Percentiles rank a stretch among this genome's conserved stretches.
These are phyloP conservation scores for Athelia sp. DNA, from an alignment of 1,284 basidiomycete genomes.

Conservation along the genomic window DNA sequence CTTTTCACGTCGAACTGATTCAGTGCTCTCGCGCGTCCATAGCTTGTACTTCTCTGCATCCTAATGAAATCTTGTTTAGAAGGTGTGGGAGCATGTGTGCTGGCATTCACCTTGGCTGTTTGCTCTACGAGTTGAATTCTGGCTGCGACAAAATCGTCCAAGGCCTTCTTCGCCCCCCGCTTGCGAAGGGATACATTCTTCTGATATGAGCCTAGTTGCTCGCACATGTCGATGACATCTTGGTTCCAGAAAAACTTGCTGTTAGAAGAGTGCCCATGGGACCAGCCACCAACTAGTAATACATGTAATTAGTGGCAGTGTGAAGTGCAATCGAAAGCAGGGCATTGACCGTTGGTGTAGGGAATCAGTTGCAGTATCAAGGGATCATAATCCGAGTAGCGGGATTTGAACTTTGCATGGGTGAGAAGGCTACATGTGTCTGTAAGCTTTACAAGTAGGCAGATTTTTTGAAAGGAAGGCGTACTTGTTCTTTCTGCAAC, in stretches of 20 bases:
- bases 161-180: constrained; percentile 17
- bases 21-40: background rate
- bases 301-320: too few species aligned
- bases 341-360: constrained; percentile 22
- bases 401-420: constrained; percentile 15
- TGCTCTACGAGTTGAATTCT: constrained; percentile 14
- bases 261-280: constrained; percentile 18
- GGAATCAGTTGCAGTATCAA: constrained; percentile 22
- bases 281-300: constrained; percentile 24
- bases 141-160: constrained; percentile 22
- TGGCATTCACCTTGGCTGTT: constrained; percentile 8
- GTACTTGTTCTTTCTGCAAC: constrained; percentile 26
- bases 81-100: background rate
- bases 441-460: background rate
- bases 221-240: constrained; percentile 22
- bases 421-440: constrained; percentile 18
- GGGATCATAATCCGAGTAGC: constrained; percentile 20
- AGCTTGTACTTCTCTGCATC: background rate
- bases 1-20: background rate
- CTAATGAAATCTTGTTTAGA: background rate
- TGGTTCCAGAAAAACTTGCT: constrained; percentile 28
- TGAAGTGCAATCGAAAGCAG: background rate
- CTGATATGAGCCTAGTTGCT: constrained; percentile 13
- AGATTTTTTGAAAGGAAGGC: background rate
- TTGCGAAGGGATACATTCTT: constrained; percentile 17